Base-by-base conservation (phyloP, 208 protist species). In the Trypanosoma theileri region DNA sequence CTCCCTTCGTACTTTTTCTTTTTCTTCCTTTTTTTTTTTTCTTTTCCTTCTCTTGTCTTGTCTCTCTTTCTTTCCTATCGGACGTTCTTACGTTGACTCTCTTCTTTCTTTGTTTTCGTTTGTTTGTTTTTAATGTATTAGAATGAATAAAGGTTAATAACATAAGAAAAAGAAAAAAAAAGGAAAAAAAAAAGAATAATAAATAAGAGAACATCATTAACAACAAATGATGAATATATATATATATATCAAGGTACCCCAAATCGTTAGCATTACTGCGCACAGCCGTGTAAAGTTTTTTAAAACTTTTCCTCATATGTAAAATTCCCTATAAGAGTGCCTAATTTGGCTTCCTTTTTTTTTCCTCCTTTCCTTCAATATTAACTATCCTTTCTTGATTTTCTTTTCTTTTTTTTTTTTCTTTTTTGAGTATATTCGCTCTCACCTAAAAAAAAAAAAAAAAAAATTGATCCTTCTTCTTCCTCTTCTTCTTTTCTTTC, bases 121-220 rank as follows among this genome's bases (percentile, higher is more conserved):
- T 54, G 42, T 69, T 21, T 50, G 9, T 59, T 57, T 46, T 54
- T 55, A 17, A 16, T 54, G 3, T 70, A 35, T 17, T 51, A 69
- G n/a, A 42, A 70, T n/a, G 68, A 19, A 74, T 42, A 76, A 73
- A 68, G 9, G 26, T 16, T 4, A 50, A 75, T 28, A 69, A 51
- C 26, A 45, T 42, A 21, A 42, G 13, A 16, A 19, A n/a, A 12
- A 28, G 14, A 14, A 57, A 48, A 48, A 48, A 11, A 35, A 35
- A 6, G 6, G 6, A 35, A 35, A 35, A 6, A 6, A 6, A 35
- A 35, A 35, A 6, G 6, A 35, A 35, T 6, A 35, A 35, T 35
- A 35, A 35, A 35, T 1, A 35, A 6, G 4, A 35, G 28, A 35
- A 35, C 28, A 1, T 35, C 28, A 35, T 35, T 35, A 8, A 35